phyloP scores from a whole-genome alignment of 2,329 filamentous ascomycete species.

The Diaporthe citriasiana region DNA sequence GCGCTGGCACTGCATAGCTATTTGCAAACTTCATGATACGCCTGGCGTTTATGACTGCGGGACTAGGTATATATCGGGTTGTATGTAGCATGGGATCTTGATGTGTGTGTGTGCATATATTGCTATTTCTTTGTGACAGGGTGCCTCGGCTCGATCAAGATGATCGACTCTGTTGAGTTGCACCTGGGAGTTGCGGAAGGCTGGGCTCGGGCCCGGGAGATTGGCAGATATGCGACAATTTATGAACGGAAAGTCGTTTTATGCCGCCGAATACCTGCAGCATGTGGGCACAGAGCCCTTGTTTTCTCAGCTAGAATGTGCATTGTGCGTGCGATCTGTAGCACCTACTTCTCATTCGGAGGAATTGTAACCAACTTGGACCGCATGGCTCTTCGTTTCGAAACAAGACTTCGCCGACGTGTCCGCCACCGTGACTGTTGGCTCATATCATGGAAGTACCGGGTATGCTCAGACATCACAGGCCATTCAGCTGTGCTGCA shows the following conservation, averaged over 20 bases:
- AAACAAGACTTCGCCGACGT: background rate
- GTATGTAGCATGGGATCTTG: background rate
- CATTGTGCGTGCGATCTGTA: background rate
- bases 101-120: conserved; percentile 20
- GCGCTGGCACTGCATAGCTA: background rate
- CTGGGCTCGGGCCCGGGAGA: background rate
- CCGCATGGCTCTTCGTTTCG: background rate
- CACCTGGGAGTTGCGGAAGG: conserved; percentile 4
- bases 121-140: background rate
- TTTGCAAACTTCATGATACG: conserved; percentile 1
- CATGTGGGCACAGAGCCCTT: background rate
- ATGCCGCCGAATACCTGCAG: background rate
- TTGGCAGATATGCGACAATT: conserved; percentile 1
- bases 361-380: background rate
- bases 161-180: background rate
- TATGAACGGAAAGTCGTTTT: background rate
- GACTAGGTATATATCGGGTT: background rate
- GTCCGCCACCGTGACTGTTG: background rate
- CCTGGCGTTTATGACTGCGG: conserved; percentile 1
- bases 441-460: background rate
- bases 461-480: background rate
- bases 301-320: no score
- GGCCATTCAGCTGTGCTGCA: background rate
- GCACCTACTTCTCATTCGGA: background rate
- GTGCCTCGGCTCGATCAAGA: background rate